Evolutionary conservation across 768 basidiomycete genomes (phyloP).

Genomic region (Lactifluus rugatus): DNA sequence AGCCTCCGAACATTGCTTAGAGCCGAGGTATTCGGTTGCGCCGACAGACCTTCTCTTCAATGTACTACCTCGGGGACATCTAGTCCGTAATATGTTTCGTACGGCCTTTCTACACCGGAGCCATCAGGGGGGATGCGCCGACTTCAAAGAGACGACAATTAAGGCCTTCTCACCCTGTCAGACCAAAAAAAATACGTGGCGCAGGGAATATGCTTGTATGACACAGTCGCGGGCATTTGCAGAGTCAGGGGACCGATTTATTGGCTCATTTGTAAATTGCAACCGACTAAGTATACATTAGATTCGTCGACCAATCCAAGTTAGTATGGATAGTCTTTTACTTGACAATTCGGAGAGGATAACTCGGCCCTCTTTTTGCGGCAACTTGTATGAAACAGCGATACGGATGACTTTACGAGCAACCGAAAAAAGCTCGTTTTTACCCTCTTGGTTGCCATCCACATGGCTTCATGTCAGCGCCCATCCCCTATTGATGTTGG

Average conservation of each 20-base stretch:
- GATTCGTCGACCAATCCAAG: not conserved
- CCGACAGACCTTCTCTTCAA: not conserved
- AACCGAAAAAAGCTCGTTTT: constrained; percentile 1
- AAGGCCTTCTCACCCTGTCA: not conserved
- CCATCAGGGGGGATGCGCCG: not conserved
- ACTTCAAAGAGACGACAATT: not conserved
- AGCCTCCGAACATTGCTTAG: constrained; percentile 2
- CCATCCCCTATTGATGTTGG: not conserved
- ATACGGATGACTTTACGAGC: not conserved
- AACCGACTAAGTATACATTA: not conserved
- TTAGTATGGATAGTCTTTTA: not conserved
- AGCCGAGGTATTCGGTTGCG: constrained; percentile 14
- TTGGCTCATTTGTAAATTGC: not conserved
- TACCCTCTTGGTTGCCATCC: constrained; percentile 10
- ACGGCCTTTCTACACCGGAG: not conserved
- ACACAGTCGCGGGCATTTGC: not conserved
- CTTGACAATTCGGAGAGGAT: not conserved
- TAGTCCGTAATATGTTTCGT: constrained; percentile 6
- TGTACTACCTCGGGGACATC: not conserved
- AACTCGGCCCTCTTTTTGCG: not conserved
- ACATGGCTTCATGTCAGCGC: constrained; percentile 11
- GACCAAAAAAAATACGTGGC: not conserved
- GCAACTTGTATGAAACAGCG: not conserved
- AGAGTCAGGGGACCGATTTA: not conserved
- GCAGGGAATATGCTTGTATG: not conserved